Evolutionary conservation across 352 stramenopile species (phyloP).

Genomic region (Poterioochromonas sp.): DNA sequence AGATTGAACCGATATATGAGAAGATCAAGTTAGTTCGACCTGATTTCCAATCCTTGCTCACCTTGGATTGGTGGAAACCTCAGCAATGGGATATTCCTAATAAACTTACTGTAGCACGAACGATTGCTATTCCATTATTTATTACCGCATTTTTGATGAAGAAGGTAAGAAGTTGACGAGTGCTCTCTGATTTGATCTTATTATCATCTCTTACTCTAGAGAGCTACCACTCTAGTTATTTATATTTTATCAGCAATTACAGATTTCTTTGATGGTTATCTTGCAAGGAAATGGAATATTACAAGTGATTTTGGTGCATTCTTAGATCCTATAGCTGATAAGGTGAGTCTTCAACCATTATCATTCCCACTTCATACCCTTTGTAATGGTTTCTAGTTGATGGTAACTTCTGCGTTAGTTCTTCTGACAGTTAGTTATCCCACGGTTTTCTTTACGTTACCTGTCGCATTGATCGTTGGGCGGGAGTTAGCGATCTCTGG

Average conservation of each 20-base stretch:
- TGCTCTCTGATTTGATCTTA: too few relatives aligned
- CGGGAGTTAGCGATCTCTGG: slow-evolving; percentile 45
- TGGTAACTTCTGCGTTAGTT: slow-evolving; percentile 45
- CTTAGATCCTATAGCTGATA: slow-evolving; percentile 53
- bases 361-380: background rate
- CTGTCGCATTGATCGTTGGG: slow-evolving; percentile 18
- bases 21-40: too few relatives aligned
- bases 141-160: too few relatives aligned
- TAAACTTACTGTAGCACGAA: too few relatives aligned
- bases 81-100: too few relatives aligned
- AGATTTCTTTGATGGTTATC: slow-evolving; percentile 52
- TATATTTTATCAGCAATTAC: slow-evolving; percentile 45
- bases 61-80: too few relatives aligned
- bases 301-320: slow-evolving; percentile 50
- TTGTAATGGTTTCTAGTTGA: slow-evolving; percentile 34
- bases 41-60: too few relatives aligned
- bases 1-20: too few relatives aligned
- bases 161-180: too few relatives aligned
- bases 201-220: slow-evolving; percentile 35
- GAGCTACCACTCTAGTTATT: slow-evolving; percentile 39
- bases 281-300: slow-evolving; percentile 47
- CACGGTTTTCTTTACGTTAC: slow-evolving; percentile 8
- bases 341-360: slow-evolving; percentile 36
- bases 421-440: slow-evolving; percentile 36
- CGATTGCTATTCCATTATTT: too few relatives aligned